A percentile compares a stretch with the other conserved stretches of the same genome.
phyloP scores from a whole-genome alignment of 768 basidiomycete genomes.

The Leccinum sublutescens region DNA sequence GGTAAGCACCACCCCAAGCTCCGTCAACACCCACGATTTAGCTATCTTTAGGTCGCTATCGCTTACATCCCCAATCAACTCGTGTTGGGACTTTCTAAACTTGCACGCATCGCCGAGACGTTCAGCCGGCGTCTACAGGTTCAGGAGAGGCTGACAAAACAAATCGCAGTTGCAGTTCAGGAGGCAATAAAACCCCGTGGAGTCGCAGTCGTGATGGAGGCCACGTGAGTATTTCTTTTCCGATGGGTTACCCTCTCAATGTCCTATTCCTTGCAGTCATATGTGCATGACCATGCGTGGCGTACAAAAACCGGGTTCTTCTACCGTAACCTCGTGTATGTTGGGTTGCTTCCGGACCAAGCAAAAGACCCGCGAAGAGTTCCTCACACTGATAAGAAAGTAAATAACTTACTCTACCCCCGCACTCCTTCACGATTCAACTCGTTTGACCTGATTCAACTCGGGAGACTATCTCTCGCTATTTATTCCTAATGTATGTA shows the following conservation, averaged over 20 bases:
- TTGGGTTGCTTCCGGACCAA: slow-evolving; percentile 97
- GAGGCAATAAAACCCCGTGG: slow-evolving; percentile 97
- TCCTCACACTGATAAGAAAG: slow-evolving; percentile 78
- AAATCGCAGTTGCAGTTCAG: slow-evolving; percentile 96
- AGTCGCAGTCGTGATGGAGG: slow-evolving; percentile 99
- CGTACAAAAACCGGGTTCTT: slow-evolving; percentile 96
- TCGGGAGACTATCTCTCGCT: slow-evolving; percentile 24
- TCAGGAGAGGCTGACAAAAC: slow-evolving; percentile 95
- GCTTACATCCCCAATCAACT: slow-evolving; percentile 96
- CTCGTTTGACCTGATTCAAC: slow-evolving; percentile 41
- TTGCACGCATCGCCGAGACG: slow-evolving; percentile 95
- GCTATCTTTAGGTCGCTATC: slow-evolving; percentile 76
- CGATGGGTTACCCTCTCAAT: slow-evolving; percentile 11
- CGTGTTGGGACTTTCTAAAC: slow-evolving; percentile 93
- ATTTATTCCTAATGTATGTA: slow-evolving; percentile 26
- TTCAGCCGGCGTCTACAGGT: slow-evolving; percentile 95
- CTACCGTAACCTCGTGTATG: slow-evolving; percentile 97
- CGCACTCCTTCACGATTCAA: slow-evolving; percentile 41
- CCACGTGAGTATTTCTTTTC: slow-evolving; percentile 65
- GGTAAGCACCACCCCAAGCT: slow-evolving; percentile 45
- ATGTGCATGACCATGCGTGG: slow-evolving; percentile 99
- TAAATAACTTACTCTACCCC: slow-evolving; percentile 6
- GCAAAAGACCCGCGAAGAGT: slow-evolving; percentile 98
- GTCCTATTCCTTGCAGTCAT: slow-evolving; percentile 52
- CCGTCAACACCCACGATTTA: slow-evolving; percentile 21